Evolutionary conservation across 257 asterid genomes (phyloP).

Genomic region (Fraxinus pennsylvanica): DNA sequence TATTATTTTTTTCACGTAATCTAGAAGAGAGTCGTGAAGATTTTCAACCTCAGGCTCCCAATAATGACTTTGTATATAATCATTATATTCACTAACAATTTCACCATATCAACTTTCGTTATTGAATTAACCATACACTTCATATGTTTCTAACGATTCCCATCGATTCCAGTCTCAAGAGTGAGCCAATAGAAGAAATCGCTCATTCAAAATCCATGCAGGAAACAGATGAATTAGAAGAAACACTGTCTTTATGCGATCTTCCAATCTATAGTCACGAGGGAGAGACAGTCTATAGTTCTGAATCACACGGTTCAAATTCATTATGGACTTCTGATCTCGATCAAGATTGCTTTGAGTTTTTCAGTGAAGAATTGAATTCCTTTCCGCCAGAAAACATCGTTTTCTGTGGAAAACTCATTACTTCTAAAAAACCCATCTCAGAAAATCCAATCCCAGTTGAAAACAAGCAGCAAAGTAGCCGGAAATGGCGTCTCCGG

Average conservation of each 20-base stretch:
- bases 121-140: not conserved
- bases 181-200: not conserved
- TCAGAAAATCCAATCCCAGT: conserved; percentile 13
- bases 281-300: conserved; percentile 8
- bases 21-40: not conserved
- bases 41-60: not conserved
- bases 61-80: not conserved
- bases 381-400: conserved; percentile 33
- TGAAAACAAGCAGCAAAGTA: conserved; percentile 17
- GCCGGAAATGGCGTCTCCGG: conserved; percentile 24
- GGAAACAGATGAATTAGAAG: conserved; percentile 46
- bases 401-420: conserved; percentile 66
- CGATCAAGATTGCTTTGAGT: conserved; percentile 38
- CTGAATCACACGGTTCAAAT: conserved; percentile 12
- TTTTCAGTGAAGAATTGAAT: conserved; percentile 34
- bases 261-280: conserved; percentile 45
- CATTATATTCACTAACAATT: not conserved
- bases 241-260: conserved; percentile 72
- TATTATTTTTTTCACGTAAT: not conserved
- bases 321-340: conserved; percentile 14
- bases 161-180: not conserved
- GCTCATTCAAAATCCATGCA: not conserved
- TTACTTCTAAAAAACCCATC: conserved; percentile 37
- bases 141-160: not conserved
- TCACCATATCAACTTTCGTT: not conserved